Percentiles rank a stretch among this genome's conserved stretches.
Conservation (phyloP, 192 early-diverging fungal species). For the Backusella australiensis region DNA sequence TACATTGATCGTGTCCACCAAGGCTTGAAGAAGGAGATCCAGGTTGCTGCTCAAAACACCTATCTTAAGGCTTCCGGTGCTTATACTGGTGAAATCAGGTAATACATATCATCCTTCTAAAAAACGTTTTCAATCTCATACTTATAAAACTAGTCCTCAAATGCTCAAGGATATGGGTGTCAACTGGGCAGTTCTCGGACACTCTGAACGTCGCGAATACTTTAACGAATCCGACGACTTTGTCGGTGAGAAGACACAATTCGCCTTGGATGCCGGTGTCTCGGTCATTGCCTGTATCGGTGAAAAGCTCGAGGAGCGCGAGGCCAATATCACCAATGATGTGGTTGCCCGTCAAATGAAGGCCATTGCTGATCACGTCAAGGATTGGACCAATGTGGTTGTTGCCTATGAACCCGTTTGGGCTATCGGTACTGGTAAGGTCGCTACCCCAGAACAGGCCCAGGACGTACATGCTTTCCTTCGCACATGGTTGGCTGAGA, state of each 20-base stretch:
- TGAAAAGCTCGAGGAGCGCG: slow-evolving; percentile 94
- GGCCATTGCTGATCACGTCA: slow-evolving; percentile 74
- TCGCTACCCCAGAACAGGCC: slow-evolving; percentile 92
- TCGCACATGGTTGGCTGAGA: slow-evolving; percentile 80
- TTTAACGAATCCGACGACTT: slow-evolving; percentile 87
- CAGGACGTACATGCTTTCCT: slow-evolving; percentile 94
- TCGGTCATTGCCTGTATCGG: slow-evolving; percentile 95
- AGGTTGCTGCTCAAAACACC: slow-evolving; percentile 96
- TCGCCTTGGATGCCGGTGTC: slow-evolving; percentile 83
- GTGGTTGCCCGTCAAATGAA: slow-evolving; percentile 89
- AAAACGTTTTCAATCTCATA: background rate
- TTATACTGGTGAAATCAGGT: slow-evolving; percentile 92
- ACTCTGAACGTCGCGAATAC: slow-evolving; percentile 97
- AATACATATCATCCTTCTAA: too few species aligned
- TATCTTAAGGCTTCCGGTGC: slow-evolving; percentile 86
- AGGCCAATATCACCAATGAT: slow-evolving; percentile 80
- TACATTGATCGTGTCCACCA: slow-evolving; percentile 82
- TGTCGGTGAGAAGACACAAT: slow-evolving; percentile 85
- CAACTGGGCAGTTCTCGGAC: slow-evolving; percentile 95
- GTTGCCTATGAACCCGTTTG: slow-evolving; percentile 99
- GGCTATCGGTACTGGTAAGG: slow-evolving; percentile 99
- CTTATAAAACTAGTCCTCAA: slow-evolving; percentile 58
- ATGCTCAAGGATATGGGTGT: slow-evolving; percentile 95
- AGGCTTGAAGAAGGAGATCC: slow-evolving; percentile 77
- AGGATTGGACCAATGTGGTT: slow-evolving; percentile 92